Evolutionary conservation across 1,284 basidiomycete species (phyloP).

Genomic region (Pseudozyma hubeiensis): DNA sequence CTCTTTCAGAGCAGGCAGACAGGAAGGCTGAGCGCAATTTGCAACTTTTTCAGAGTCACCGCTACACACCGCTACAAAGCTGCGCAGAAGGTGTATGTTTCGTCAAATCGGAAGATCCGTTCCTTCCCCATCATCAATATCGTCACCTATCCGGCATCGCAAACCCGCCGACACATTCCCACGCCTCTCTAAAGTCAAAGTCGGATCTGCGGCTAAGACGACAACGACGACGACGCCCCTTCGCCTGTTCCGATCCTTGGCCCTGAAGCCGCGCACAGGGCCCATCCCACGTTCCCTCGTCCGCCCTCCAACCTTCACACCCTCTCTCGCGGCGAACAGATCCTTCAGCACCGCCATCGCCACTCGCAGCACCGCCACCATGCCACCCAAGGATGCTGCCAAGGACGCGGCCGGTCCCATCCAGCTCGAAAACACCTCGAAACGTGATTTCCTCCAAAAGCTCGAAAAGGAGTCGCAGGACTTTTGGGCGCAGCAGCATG

Average conservation of each 20-base stretch:
- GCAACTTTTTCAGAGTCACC: constrained; percentile 2
- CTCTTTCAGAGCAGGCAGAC: background rate
- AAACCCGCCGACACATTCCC: constrained; percentile 7
- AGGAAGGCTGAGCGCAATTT: no score
- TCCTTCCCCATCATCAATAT: constrained; percentile 8
- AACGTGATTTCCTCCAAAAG: constrained; percentile 85
- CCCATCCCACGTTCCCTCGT: constrained; percentile 2
- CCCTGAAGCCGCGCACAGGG: constrained; percentile 46
- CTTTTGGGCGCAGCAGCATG: constrained; percentile 75
- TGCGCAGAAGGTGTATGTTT: background rate
- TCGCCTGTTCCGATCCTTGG: constrained; percentile 42
- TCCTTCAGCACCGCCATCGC: constrained; percentile 1
- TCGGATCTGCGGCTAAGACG: constrained; percentile 24
- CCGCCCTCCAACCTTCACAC: constrained; percentile 2
- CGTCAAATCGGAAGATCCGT: constrained; percentile 11
- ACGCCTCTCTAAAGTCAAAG: constrained; percentile 4
- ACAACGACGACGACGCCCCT: constrained; percentile 30
- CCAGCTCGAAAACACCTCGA: constrained; percentile 76
- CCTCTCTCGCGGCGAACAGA: background rate
- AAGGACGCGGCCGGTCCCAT: constrained; percentile 60
- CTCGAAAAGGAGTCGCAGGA: constrained; percentile 87
- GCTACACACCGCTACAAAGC: background rate
- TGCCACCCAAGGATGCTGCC: constrained; percentile 56
- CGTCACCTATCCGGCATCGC: constrained; percentile 1
- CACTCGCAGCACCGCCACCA: constrained; percentile 18